phyloP scores from a whole-genome alignment of 2,329 filamentous ascomycete genomes.

The Venturia asperata region DNA sequence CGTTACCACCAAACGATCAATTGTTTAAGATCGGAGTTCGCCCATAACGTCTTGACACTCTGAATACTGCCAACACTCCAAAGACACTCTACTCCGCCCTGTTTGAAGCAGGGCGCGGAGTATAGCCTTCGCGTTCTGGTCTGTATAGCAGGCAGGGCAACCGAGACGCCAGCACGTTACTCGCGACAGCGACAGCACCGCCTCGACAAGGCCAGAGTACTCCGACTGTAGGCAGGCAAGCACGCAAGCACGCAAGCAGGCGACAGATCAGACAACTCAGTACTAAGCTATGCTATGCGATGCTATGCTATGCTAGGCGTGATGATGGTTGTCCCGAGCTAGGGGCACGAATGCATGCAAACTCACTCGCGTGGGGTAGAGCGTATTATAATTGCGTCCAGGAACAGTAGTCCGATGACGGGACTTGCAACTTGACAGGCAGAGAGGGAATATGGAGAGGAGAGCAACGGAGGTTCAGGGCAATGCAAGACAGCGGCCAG shows the following conservation, averaged over 20 bases:
- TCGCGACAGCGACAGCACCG: background rate
- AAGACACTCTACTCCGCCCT: background rate
- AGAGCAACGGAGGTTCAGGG: background rate
- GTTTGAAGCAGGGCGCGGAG: background rate
- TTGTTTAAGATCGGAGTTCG: background rate
- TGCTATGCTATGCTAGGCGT: background rate
- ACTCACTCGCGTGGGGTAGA: conserved; percentile 1
- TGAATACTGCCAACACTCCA: background rate
- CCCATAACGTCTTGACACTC: conserved; percentile 6
- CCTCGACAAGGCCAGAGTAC: background rate
- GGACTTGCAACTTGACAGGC: background rate
- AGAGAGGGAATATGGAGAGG: background rate
- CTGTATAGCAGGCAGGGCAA: background rate
- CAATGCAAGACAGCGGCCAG: background rate
- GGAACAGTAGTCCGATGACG: background rate
- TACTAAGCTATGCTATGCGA: background rate
- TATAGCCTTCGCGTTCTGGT: background rate
- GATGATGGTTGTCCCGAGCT: conserved; percentile 6
- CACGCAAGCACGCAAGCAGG: background rate
- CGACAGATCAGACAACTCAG: conserved; percentile 8
- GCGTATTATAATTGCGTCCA: background rate
- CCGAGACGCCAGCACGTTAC: conserved; percentile 8
- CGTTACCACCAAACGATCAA: background rate
- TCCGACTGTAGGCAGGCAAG: background rate
- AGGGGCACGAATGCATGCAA: conserved; percentile 11